Evolutionary conservation across 169 alveolate genomes (phyloP).

Genomic region (Babesia bigemina): DNA sequence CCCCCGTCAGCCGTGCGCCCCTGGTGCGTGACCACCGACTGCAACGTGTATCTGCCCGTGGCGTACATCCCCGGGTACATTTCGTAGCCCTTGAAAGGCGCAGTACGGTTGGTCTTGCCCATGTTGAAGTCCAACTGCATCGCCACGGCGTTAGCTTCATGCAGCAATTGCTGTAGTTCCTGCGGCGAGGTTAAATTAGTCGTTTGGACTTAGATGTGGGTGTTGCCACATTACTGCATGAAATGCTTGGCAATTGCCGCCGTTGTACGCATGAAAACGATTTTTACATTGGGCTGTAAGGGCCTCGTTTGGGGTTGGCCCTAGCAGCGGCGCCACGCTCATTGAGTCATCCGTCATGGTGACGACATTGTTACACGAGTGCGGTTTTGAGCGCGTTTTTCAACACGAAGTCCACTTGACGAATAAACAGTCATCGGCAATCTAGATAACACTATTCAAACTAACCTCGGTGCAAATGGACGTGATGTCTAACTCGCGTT

Average conservation of each 20-base stretch:
- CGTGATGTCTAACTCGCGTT: slow-evolving; percentile 89
- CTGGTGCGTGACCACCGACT: slow-evolving; percentile 94
- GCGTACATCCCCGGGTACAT: slow-evolving; percentile 61
- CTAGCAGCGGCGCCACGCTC: too few relatives aligned
- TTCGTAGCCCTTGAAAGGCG: slow-evolving; percentile 54
- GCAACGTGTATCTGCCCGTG: slow-evolving; percentile 92
- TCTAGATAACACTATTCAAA: not conserved
- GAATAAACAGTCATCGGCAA: too few relatives aligned
- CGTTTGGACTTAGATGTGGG: slow-evolving; percentile 11
- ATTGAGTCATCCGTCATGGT: too few relatives aligned
- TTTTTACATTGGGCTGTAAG: too few relatives aligned
- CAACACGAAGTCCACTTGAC: too few relatives aligned
- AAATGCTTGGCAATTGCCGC: too few relatives aligned
- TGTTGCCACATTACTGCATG: not conserved
- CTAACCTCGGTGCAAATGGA: slow-evolving; percentile 91
- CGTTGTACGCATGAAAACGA: too few relatives aligned
- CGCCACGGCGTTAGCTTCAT: slow-evolving; percentile 30
- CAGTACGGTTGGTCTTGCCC: not conserved
- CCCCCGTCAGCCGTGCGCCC: slow-evolving; percentile 98
- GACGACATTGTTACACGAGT: too few relatives aligned
- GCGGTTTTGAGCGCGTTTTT: too few relatives aligned
- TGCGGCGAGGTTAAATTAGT: not conserved
- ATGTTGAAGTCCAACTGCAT: slow-evolving; percentile 26
- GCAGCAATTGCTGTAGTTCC: slow-evolving; percentile 21
- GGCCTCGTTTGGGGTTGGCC: too few relatives aligned